Percentiles rank a stretch among this genome's conserved stretches.
These are phyloP conservation scores for Arabis hirsuta DNA, from an alignment of 345 rosid genomes.

Conservation along the genomic window DNA sequence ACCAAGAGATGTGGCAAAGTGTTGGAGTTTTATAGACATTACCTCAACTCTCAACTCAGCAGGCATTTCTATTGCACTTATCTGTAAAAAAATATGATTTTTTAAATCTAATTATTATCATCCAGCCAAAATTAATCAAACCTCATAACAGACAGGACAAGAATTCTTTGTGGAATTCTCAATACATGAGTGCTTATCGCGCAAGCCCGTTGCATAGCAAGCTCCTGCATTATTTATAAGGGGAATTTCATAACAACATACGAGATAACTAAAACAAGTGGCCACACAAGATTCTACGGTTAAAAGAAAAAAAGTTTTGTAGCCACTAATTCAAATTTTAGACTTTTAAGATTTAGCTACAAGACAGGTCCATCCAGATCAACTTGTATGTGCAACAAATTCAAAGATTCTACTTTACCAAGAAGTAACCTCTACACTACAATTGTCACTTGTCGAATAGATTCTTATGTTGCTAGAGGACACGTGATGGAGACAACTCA, in stretches of 20 bases:
- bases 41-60: too few species aligned
- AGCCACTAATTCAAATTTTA: neutral
- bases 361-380: neutral
- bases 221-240: slow-evolving; percentile 52
- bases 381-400: slow-evolving; percentile 6
- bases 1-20: too few species aligned
- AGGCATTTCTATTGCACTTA: too few species aligned
- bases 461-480: too few species aligned
- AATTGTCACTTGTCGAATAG: slow-evolving; percentile 30
- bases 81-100: too few species aligned
- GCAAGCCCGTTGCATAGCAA: slow-evolving; percentile 53
- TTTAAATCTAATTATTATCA: too few species aligned
- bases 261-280: neutral
- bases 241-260: slow-evolving; percentile 1
- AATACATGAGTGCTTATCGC: slow-evolving; percentile 60
- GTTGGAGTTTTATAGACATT: too few species aligned
- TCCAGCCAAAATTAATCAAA: neutral
- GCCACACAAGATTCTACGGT: neutral
- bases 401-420: slow-evolving; percentile 24
- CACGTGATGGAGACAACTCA: slow-evolving; percentile 31
- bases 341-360: slow-evolving; percentile 14
- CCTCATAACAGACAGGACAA: too few species aligned
- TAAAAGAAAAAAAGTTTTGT: too few species aligned
- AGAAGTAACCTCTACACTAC: slow-evolving; percentile 1
- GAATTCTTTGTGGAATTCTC: slow-evolving; percentile 82